Evolutionary conservation across 2,329 filamentous ascomycete species (phyloP).

Genomic region (Penicillium verrucosum): DNA sequence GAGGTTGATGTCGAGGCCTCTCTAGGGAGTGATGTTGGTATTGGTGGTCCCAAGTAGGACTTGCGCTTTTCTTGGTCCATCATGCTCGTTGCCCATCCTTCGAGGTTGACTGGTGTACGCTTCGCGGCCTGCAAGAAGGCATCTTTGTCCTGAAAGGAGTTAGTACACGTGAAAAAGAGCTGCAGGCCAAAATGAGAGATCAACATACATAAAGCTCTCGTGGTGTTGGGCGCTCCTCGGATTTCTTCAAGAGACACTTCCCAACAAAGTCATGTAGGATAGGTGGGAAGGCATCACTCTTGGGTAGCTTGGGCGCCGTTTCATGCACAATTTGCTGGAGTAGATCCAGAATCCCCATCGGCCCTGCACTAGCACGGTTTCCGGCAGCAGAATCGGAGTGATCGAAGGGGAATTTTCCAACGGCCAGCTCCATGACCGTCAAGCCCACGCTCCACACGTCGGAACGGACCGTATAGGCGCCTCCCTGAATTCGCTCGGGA

Average conservation of each 20-base stretch:
- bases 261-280: slow-evolving; percentile 97
- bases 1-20: slow-evolving; percentile 30
- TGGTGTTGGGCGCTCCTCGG: slow-evolving; percentile 84
- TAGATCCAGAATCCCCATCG: slow-evolving; percentile 91
- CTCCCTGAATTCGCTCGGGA: slow-evolving; percentile 93
- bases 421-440: slow-evolving; percentile 93
- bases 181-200: neutral
- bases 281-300: slow-evolving; percentile 93
- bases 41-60: slow-evolving; percentile 81
- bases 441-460: slow-evolving; percentile 98
- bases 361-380: slow-evolving; percentile 63
- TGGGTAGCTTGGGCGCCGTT: slow-evolving; percentile 85
- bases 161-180: neutral
- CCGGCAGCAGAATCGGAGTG: slow-evolving; percentile 74
- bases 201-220: slow-evolving; percentile 81
- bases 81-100: slow-evolving; percentile 88
- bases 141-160: slow-evolving; percentile 69
- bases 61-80: slow-evolving; percentile 96
- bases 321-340: slow-evolving; percentile 97
- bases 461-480: slow-evolving; percentile 95
- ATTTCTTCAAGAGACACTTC: slow-evolving; percentile 88
- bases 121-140: slow-evolving; percentile 95
- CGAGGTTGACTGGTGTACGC: slow-evolving; percentile 88
- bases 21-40: slow-evolving; percentile 69
- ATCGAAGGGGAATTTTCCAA: slow-evolving; percentile 94